Base-by-base conservation (phyloP, 2,329 filamentous ascomycete species). In the Penicillium aurantiogriseum region DNA sequence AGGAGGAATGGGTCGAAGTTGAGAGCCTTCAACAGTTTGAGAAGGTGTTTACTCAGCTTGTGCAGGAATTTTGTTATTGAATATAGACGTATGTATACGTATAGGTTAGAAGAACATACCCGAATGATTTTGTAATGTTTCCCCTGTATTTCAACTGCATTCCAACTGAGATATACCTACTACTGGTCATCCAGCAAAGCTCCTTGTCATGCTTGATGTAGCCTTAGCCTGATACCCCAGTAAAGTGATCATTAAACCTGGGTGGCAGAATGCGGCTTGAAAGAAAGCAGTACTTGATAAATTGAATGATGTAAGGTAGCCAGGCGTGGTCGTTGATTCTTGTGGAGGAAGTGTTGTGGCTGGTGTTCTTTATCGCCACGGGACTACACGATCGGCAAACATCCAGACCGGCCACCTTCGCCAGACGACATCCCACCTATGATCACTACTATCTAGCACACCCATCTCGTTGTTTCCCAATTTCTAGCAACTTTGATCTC, bases 1-100 rank as follows among this genome's bases (percentile, higher is more conserved):
- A 79, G 49, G 76, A 80, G 54, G 81, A 85, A 67, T 83, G 76
- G 75, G 80, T 80, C 0, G 74, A 79, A 23, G 69, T 77, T 2
- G 63, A 78, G 10, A 81, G 78, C 36, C 62, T 82, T 10, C 58
- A 63, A n/a, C 61, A 74, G 43, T 71, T 79, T 33, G 56, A 64
- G 48, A 54, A 53, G 25, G 48, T 67, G 2, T 69, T 65, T 39
- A 61, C 50, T 19, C 47, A 49, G 11, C 29, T 70, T 19, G 60
- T 63, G 8, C 47, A 53, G 11, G 64, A 69, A 1, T 62, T 68
- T 33, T 69, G 68, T 48, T 52, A 56, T 39, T 57, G 13, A 45
- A 25, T 11, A 35, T n/a, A 27, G n/a, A 51, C 9, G 4, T 4
- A 19, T n/a, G 15, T 27, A 23, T 23, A 15, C 3, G 2, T 8